Evolutionary conservation across 2,329 filamentous ascomycete species (phyloP), one percentile per base, ranked within the genome.

Genomic region (Clonostachys chloroleuca): DNA sequence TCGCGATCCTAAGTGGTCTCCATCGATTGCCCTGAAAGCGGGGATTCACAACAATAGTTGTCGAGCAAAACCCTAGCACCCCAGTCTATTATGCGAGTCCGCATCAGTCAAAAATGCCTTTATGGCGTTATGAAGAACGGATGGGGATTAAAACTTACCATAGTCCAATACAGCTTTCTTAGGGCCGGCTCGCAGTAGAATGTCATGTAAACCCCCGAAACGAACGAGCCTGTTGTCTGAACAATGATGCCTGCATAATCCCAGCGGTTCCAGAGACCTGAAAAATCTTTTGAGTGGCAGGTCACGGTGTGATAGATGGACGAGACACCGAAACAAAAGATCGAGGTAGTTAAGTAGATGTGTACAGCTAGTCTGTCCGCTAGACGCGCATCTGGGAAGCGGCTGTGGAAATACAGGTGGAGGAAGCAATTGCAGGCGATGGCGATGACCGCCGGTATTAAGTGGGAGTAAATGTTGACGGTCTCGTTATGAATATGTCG

Each of bases 371-470:
- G 45, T 10, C 56, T 53, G 51, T 76, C 71, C 12, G 49, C 47
- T 17, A 53, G 34, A 3, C 57, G 54, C 5, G 66, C 61, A 33
- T 60, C 50, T 1, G 67, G 67, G 43, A 69, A 70, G 24, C 51
- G 43, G 5, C 36, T 39, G 4, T 44, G 20, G 34, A 67, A 58
- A 43, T 65, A 60, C 39, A 14, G 43, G 6, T 43, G 20, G n/a
- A 56, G 33, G 10, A 49, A 48, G 42, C 40, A 51, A 49, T 68
- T 60, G 18, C 58, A 59, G 8, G 63, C 37, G n/a, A 65, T 43
- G 44, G 65, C 64, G 18, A 61, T 35, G 6, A 70, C 44, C 16
- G 63, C 68, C 0, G 74, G 72, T 3, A 77, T 49, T 3, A 78
- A 60, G 52, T 65, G 62, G n/a, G 60, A 56, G 52, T 56, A 62